These are phyloP conservation scores for Penicillium fimorum DNA, from an alignment of 495 filamentous ascomycete genomes.

Conservation along the genomic window DNA sequence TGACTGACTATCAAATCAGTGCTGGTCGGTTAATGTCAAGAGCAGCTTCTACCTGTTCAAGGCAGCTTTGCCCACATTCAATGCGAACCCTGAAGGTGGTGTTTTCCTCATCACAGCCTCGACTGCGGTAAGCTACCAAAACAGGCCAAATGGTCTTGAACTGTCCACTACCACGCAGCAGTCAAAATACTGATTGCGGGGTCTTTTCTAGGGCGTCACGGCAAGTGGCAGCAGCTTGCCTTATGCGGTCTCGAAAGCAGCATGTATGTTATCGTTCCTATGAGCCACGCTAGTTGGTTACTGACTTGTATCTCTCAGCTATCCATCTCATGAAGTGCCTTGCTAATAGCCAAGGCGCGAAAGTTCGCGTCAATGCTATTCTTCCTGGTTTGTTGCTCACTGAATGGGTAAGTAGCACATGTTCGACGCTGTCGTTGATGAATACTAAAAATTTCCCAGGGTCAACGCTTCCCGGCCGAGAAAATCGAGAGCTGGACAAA, in stretches of 20 bases:
- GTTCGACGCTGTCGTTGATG: background rate
- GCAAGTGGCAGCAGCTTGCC: slow-evolving; percentile 59
- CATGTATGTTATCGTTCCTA: slow-evolving; percentile 32
- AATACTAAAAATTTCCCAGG: slow-evolving; percentile 29
- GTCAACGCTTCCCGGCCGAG: slow-evolving; percentile 45
- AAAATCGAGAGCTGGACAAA: slow-evolving; percentile 37
- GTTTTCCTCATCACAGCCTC: slow-evolving; percentile 67
- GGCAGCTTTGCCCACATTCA: slow-evolving; percentile 62
- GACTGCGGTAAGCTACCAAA: slow-evolving; percentile 45
- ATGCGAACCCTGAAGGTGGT: slow-evolving; percentile 67
- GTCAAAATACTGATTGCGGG: background rate
- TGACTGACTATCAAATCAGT: slow-evolving; percentile 38
- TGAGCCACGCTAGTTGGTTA: background rate
- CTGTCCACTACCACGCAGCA: background rate
- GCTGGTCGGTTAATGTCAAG: slow-evolving; percentile 70
- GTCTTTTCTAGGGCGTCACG: slow-evolving; percentile 37
- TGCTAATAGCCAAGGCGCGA: slow-evolving; percentile 63
- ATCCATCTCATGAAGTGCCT: slow-evolving; percentile 73
- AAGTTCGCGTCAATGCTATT: slow-evolving; percentile 65
- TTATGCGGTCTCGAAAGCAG: slow-evolving; percentile 67
- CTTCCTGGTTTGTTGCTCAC: slow-evolving; percentile 67
- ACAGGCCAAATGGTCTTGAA: background rate
- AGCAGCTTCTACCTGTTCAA: slow-evolving; percentile 61
- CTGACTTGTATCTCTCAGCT: slow-evolving; percentile 29
- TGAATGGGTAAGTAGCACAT: slow-evolving; percentile 58